A percentile compares a stretch with the other conserved stretches of the same genome.
Evolutionary conservation across 495 filamentous ascomycete genomes (phyloP).

Genomic region (Monascus purpureus): DNA sequence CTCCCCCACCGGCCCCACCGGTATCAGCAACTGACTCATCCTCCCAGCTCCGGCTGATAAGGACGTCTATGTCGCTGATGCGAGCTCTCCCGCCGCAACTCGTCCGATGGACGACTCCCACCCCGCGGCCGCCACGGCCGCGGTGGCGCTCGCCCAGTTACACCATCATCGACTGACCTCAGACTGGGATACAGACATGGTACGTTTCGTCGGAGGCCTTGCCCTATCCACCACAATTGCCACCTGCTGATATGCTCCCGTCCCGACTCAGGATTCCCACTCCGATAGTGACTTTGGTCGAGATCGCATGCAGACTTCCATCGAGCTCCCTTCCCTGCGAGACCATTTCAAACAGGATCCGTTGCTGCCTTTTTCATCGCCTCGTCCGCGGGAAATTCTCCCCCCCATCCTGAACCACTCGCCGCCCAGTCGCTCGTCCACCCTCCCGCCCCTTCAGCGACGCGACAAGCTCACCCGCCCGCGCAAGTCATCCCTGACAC

Average conservation of each 20-base stretch:
- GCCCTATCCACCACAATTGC: too few relatives aligned
- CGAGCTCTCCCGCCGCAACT: conserved; percentile 57
- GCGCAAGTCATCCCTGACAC: conserved; percentile 72
- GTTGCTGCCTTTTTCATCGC: conserved; percentile 45
- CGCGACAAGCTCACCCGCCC: conserved; percentile 49
- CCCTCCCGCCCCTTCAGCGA: conserved; percentile 67
- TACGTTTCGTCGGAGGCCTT: conserved; percentile 26
- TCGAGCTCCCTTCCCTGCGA: conserved; percentile 62
- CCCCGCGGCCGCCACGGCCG: conserved; percentile 59
- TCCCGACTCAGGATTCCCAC: conserved; percentile 63
- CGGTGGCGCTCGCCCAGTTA: conserved; percentile 75
- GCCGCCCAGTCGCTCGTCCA: conserved; percentile 75
- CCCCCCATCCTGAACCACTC: conserved; percentile 70
- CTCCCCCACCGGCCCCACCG: too few relatives aligned
- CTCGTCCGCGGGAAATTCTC: conserved; percentile 54
- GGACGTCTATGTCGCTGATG: conserved; percentile 46
- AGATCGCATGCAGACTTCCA: conserved; percentile 41
- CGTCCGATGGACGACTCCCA: conserved; percentile 60
- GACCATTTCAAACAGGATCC: conserved; percentile 60
- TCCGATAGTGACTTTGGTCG: conserved; percentile 50
- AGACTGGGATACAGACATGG: conserved; percentile 76
- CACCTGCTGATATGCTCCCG: too few relatives aligned
- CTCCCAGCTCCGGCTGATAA: conserved; percentile 29
- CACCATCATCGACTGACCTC: conserved; percentile 68
- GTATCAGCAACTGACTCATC: conserved; percentile 15